These are phyloP conservation scores for Fusarium brevicatenulatum DNA, from an alignment of 2,329 filamentous ascomycete species.

Conservation along the genomic window DNA sequence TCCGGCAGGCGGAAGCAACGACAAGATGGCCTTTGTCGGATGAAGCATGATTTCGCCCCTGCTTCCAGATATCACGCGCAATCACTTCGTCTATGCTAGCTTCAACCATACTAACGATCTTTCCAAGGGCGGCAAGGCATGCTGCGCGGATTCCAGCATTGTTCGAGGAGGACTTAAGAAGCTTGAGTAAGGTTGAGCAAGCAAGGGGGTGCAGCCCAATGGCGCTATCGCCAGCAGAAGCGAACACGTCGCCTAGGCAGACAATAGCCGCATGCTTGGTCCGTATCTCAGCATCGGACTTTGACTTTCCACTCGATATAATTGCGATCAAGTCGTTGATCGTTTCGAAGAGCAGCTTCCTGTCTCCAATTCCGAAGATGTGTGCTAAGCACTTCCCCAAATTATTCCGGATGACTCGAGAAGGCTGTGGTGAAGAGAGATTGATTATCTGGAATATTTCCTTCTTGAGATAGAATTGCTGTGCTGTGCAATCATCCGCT, in stretches of 20 bases:
- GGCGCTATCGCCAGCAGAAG: conserved; percentile 91
- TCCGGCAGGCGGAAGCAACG: conserved; percentile 80
- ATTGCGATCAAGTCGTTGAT: conserved; percentile 87
- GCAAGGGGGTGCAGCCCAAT: conserved; percentile 83
- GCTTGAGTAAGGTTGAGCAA: conserved; percentile 77
- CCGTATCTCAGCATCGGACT: conserved; percentile 78
- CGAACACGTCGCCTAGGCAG: conserved; percentile 89
- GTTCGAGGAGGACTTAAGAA: conserved; percentile 80
- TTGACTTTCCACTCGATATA: conserved; percentile 76
- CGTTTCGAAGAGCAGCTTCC: conserved; percentile 92
- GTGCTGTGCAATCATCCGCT: conserved; percentile 82
- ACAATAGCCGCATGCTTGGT: conserved; percentile 88
- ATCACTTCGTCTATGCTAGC: conserved; percentile 83
- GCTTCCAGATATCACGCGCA: conserved; percentile 94
- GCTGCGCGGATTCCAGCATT: conserved; percentile 86
- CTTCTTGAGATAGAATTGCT: conserved; percentile 92
- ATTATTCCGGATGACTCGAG: conserved; percentile 89
- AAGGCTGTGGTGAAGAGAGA: conserved; percentile 83
- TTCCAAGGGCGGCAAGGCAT: conserved; percentile 78
- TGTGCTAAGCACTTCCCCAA: conserved; percentile 84
- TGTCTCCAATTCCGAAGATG: conserved; percentile 85
- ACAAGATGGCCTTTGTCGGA: conserved; percentile 86
- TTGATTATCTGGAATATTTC: conserved; percentile 94
- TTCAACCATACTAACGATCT: conserved; percentile 79
- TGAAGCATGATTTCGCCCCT: conserved; percentile 78